Evolutionary conservation across 495 filamentous ascomycete genomes (phyloP), one percentile per base, ranked within the genome.

Genomic region (Penicillium pulvis): DNA sequence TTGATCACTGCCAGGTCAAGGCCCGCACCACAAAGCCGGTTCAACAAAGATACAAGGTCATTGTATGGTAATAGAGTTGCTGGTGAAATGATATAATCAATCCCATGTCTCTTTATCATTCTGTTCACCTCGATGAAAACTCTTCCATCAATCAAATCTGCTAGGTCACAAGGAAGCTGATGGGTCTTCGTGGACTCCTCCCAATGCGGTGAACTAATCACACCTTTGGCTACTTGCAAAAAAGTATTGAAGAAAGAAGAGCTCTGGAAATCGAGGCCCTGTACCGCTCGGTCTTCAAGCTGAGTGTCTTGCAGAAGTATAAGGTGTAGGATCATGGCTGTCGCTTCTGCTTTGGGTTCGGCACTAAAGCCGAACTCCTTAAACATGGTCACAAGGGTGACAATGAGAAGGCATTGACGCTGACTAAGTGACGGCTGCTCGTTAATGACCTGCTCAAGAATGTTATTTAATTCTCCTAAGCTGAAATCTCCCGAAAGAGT

Each of bases 91-190:
- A 17, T 17, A 19, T n/a, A 0, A 2, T 52, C 9, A 12, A 41
- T 41, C 2, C 59, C 41, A 31, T 47, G 41, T 26, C 16, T 53
- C 7, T 46, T 19, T 17, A 57, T 19, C 14, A 49, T 49, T 2
- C 17, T 28, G 16, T 33, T 58, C 16, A 58, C 63, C 51, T 39
- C 70, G 64, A 67, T 58, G 53, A 88, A 81, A 2, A 90, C 60
- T 43, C 84, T 75, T 17, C 88, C 88, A 63, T 91, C 88, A n/a
- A 90, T 54, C 10, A 86, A 66, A 64, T 91, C 88, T 20, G 73
- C 78, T 0, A 85, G 59, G 61, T 90, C 83, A 62, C 77, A 83
- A 26, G 47, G 19, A n/a, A 50, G 16, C 30, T 31, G 6, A 44
- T 39, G 62, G 10, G 8, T 47, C 24, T 6, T 45, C 51, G 33